Percentiles rank a stretch among this genome's conserved stretches.
Evolutionary conservation across 2,329 filamentous ascomycete species (phyloP).

Genomic region (Pseudogymnoascus sp.): DNA sequence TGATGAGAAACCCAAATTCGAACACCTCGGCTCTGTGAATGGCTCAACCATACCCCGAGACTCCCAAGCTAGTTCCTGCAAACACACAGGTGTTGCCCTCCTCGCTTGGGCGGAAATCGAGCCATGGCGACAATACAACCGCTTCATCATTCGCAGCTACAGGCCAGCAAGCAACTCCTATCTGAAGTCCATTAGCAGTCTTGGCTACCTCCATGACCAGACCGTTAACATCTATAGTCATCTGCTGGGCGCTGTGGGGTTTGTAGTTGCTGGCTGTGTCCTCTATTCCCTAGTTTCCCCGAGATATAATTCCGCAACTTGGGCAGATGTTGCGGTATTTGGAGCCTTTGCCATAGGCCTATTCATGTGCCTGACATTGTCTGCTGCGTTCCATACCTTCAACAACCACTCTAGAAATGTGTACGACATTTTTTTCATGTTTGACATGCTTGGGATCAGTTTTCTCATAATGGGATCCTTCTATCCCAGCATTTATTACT

Average conservation of each 20-base stretch:
- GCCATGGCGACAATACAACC: slow-evolving; percentile 5
- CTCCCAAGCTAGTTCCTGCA: neutral
- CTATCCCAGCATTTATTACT: slow-evolving; percentile 1
- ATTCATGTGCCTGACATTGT: slow-evolving; percentile 1
- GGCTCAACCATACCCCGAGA: neutral
- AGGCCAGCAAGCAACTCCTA: neutral
- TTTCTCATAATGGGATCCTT: slow-evolving; percentile 4
- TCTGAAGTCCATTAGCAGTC: neutral
- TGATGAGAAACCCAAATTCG: neutral
- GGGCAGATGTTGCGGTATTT: neutral
- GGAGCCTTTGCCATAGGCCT: neutral
- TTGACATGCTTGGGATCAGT: neutral
- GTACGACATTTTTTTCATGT: neutral
- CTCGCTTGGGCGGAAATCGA: neutral
- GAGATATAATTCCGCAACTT: neutral
- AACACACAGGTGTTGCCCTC: neutral
- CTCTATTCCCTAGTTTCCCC: neutral
- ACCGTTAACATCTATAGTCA: slow-evolving; percentile 7
- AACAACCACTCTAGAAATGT: neutral
- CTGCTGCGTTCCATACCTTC: neutral
- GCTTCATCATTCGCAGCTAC: slow-evolving; percentile 1
- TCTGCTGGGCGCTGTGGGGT: neutral
- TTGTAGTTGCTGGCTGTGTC: neutral
- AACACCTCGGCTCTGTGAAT: neutral
- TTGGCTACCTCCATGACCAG: neutral